phyloP scores from a whole-genome alignment of 139 green algal species.

The Dunaliella primolecta region DNA sequence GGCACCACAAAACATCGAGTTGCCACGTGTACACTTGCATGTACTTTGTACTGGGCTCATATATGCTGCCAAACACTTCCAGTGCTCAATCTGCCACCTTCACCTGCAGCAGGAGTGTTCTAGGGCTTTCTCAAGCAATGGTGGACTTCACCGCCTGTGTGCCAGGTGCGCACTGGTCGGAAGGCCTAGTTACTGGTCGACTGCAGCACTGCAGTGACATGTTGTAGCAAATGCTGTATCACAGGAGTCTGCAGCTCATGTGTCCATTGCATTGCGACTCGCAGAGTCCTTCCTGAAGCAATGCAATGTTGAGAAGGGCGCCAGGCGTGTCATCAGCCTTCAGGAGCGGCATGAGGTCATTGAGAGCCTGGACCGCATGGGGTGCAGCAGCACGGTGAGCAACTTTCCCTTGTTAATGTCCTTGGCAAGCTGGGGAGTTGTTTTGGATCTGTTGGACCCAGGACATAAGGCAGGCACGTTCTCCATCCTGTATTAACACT shows the following conservation, averaged over 20 bases:
- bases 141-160: slow-evolving; percentile 9
- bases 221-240: no score
- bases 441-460: no score
- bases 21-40: no score
- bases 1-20: no score
- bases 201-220: background rate
- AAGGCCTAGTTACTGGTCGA: background rate
- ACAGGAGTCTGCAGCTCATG: background rate
- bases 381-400: slow-evolving; percentile 1
- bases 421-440: no score
- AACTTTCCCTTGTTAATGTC: no score
- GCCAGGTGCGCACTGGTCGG: background rate
- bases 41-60: no score
- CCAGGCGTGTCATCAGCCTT: slow-evolving; percentile 32
- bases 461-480: no score
- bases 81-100: no score
- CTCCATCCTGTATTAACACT: no score
- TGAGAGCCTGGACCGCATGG: slow-evolving; percentile 39
- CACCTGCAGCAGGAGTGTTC: background rate
- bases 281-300: background rate
- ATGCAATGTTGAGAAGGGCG: slow-evolving; percentile 16
- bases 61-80: no score
- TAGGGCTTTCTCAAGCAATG: slow-evolving; percentile 15
- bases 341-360: slow-evolving; percentile 48
- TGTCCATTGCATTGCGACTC: background rate